These are phyloP conservation scores for Volvox carteri DNA, from an alignment of 163 green algal species.

Conservation along the genomic window DNA sequence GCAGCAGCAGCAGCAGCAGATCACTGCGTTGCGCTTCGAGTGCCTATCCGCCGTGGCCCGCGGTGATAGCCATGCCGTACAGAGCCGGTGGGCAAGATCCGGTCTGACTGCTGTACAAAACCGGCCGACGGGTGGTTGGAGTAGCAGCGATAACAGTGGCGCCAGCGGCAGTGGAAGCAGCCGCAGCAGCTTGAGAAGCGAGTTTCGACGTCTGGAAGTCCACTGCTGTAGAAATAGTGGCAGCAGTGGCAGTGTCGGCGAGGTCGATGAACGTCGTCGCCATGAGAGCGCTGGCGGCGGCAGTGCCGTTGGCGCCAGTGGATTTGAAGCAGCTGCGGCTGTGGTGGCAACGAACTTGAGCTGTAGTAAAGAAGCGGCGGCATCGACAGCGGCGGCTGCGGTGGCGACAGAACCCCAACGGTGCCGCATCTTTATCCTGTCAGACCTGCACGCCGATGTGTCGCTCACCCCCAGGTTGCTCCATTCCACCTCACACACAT, in stretches of 20 bases:
- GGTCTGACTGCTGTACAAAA: background rate
- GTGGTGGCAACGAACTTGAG: no score
- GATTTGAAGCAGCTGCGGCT: background rate
- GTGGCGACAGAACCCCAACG: background rate
- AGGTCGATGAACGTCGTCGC: background rate
- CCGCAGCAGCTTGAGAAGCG: background rate
- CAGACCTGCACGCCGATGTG: conserved; percentile 68
- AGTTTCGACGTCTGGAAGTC: background rate
- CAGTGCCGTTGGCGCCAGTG: background rate
- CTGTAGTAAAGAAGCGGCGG: background rate
- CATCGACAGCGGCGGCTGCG: background rate
- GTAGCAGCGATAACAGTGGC: background rate
- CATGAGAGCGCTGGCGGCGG: background rate
- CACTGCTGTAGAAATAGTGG: background rate
- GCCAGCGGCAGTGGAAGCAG: background rate
- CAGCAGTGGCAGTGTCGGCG: background rate
- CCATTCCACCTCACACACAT: background rate
- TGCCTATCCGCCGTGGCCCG: conserved; percentile 24
- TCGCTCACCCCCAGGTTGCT: no score
- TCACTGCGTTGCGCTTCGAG: background rate
- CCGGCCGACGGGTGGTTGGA: background rate
- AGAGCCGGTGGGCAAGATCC: background rate
- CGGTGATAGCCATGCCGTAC: conserved; percentile 28
- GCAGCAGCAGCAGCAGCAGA: background rate
- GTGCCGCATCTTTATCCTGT: conserved; percentile 58